Evolutionary conservation across 2,329 filamentous ascomycete genomes (phyloP), one percentile per base, ranked within the genome.

Genomic region (Geosmithia morbida): DNA sequence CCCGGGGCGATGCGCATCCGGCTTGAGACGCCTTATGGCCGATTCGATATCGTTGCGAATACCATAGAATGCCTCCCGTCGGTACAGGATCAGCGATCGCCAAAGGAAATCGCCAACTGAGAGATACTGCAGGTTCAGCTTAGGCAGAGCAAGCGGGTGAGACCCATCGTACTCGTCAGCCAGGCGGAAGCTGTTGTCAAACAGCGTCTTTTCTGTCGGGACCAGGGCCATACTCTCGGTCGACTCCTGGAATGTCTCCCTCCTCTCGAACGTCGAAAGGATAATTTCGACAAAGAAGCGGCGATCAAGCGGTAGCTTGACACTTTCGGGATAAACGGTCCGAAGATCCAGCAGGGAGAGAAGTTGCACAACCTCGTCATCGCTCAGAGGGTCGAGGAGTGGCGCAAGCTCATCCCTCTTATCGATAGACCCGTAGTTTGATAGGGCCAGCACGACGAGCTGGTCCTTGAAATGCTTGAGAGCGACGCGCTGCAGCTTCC

Each of bases 91-190:
- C 57, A 97, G 83, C 0, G 90, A 88, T 51, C 94, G 79, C 88
- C 89, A 98, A n/a, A 98, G 67, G 56, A 98, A 98, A 62, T 98
- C 92, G 2, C 88, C 88, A 46, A 95, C 79, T 2, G 89, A 94
- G 14, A 98, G 72, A 63, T 98, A 98, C 59, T 98, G 92, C 26
- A 98, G 69, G 56, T 96, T 98, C 43, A 97, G 67, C 61, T 98
- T 98, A 2, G 92, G 92, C 42, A 98, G 79, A 2, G 92, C 87
- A 49, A 98, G 71, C 5, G 92, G 89, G 44, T 79, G 79, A 20
- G 87, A 88, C 22, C 89, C 89, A 61, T 95, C 83, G 56, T 96
- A 97, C 7, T 72, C 74, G 56, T 96, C 89, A 48, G 90, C 90
- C 49, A 87, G 79, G 48, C 89, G 65, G 47, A 95, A 75, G 22